A percentile compares a stretch with the other conserved stretches of the same genome.
Evolutionary conservation across 768 basidiomycete species (phyloP).

Genomic region (Lentinula boryana): DNA sequence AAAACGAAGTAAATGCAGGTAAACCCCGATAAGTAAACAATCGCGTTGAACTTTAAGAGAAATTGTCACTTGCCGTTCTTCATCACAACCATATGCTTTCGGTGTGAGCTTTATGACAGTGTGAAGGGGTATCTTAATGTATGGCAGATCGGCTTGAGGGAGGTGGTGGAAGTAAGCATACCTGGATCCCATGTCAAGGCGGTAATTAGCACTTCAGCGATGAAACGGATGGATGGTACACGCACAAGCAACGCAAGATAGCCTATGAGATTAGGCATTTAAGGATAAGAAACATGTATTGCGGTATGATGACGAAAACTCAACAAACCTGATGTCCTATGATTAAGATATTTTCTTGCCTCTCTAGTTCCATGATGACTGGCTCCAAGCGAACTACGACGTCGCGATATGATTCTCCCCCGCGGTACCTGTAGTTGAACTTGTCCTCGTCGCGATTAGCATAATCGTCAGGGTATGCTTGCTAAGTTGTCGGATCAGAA

Average conservation of each 20-base stretch:
- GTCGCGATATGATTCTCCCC: slow-evolving; percentile 97
- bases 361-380: slow-evolving; percentile 98
- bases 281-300: neutral
- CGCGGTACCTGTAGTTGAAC: slow-evolving; percentile 97
- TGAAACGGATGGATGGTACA: neutral
- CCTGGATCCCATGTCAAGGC: slow-evolving; percentile 30
- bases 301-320: neutral
- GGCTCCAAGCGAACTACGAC: slow-evolving; percentile 94
- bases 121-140: slow-evolving; percentile 95
- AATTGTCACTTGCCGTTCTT: slow-evolving; percentile 60
- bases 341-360: slow-evolving; percentile 95
- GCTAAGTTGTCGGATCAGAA: slow-evolving; percentile 35
- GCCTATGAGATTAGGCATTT: slow-evolving; percentile 37
- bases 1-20: neutral
- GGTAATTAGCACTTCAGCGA: neutral
- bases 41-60: neutral
- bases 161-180: slow-evolving; percentile 97
- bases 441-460: slow-evolving; percentile 98
- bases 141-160: slow-evolving; percentile 90
- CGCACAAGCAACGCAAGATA: slow-evolving; percentile 74
- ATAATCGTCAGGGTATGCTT: slow-evolving; percentile 96
- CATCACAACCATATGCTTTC: slow-evolving; percentile 97
- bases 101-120: slow-evolving; percentile 98
- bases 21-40: neutral
- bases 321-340: slow-evolving; percentile 82